Evolutionary conservation across 2,329 filamentous ascomycete species (phyloP), one percentile per base, ranked within the genome.

Genomic region (Beauveria caledonica): DNA sequence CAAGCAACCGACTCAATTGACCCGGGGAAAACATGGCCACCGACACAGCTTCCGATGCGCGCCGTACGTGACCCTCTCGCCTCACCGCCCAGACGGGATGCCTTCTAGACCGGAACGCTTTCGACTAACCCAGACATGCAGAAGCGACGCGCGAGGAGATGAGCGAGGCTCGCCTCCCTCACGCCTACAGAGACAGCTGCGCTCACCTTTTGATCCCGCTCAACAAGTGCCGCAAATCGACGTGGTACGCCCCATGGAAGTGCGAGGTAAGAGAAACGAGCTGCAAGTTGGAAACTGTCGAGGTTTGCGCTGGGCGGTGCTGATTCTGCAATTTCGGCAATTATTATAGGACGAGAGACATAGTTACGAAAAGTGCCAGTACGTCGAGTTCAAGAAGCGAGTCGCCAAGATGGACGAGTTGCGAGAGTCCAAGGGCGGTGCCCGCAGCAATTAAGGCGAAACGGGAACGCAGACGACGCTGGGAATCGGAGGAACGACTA

Each of bases 401-500:
- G 94, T 99, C 66, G 90, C 89, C 72, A 97, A 96, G 86, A 99
- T 99, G 94, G 86, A 97, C 70, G 92, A 99, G 80, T 78, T 99
- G 72, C 85, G 92, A 72, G 92, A 86, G 67, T 86, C 89, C 63
- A 96, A 95, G 84, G 85, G 78, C 62, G 92, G 90, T 63, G 86
- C 83, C 70, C 85, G 93, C 76, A 95, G 89, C 82, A 97, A 96
- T 78, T 96, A 75, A 74, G 67, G 49, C 36, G 25, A 59, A 29
- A n/a, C 25, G 33, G 21, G 33, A 54, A 54, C 9, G 21, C 40
- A 58, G 46, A 19, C 44, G 44, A 27, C 23, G 27, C 42, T 39
- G 39, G 27, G 45, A 40, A 44, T 33, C n/a, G 45, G 36, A 57
- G 42, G 23, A 33, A 46, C 21, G 52, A 59, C 55, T 57, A 65